Percentiles rank a stretch among this genome's conserved stretches.
Conservation (phyloP, 306 rosid genomes). For the Spatholobus suberectus region DNA sequence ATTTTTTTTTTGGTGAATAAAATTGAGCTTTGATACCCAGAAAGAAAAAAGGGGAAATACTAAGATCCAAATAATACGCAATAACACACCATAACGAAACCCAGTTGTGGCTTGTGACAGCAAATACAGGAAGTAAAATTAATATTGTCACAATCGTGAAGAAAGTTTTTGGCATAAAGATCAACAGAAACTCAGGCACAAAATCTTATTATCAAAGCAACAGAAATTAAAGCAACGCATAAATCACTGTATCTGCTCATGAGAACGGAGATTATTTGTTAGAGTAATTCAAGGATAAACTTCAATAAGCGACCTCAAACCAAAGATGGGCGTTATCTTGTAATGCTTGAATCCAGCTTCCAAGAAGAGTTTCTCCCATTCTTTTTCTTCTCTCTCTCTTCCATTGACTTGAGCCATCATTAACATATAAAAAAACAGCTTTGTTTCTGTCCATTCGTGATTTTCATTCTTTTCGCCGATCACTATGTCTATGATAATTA, state of each 20-base stretch:
- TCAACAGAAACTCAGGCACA: background rate
- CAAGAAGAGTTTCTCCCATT: slow-evolving; percentile 57
- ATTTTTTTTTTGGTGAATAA: no score
- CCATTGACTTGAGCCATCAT: slow-evolving; percentile 56
- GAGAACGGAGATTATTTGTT: background rate
- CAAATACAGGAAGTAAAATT: background rate
- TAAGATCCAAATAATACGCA: background rate
- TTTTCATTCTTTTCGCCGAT: slow-evolving; percentile 44
- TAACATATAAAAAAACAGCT: slow-evolving; percentile 50
- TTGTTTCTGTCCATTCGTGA: slow-evolving; percentile 38
- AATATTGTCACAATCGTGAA: background rate
- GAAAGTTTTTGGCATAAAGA: background rate
- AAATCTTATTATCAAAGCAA: background rate
- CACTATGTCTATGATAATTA: slow-evolving; percentile 59
- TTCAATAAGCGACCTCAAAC: slow-evolving; percentile 61
- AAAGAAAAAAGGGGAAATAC: background rate
- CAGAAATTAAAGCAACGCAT: background rate
- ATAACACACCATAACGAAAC: background rate
- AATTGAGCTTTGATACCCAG: background rate
- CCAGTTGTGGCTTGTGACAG: background rate
- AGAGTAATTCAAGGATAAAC: slow-evolving; percentile 50
- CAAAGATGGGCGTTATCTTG: slow-evolving; percentile 47
- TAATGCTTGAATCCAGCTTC: slow-evolving; percentile 57
- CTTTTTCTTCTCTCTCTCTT: slow-evolving; percentile 55
- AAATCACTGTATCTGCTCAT: background rate